phyloP scores from a whole-genome alignment of 139 green algal species.

The Parachlorella kessleri region DNA sequence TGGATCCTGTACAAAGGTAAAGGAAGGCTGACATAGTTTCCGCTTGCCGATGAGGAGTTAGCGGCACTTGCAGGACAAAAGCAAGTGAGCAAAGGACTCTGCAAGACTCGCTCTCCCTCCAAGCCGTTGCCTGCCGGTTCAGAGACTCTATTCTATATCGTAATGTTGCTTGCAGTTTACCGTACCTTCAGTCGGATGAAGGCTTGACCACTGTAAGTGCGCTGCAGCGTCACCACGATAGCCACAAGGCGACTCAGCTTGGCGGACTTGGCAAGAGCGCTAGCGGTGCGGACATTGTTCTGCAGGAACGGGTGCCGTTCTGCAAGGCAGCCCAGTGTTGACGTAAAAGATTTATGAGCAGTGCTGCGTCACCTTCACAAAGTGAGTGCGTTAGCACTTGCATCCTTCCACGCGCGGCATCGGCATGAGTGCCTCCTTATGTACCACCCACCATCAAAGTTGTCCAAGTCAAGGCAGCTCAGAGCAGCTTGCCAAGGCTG shows the following conservation, averaged over 20 bases:
- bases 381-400: not conserved
- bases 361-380: not conserved
- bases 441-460: not conserved
- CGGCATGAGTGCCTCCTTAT: no score
- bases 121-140: no score
- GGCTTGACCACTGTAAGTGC: slow-evolving; percentile 18
- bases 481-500: not conserved
- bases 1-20: slow-evolving; percentile 29
- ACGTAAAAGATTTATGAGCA: not conserved
- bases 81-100: not conserved
- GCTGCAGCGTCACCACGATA: slow-evolving; percentile 10
- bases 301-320: not conserved
- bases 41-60: no score
- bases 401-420: not conserved
- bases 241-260: slow-evolving; percentile 16
- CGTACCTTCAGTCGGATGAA: slow-evolving; percentile 29
- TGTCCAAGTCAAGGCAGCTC: not conserved
- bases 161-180: not conserved
- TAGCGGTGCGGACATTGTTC: slow-evolving; percentile 22
- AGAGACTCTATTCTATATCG: not conserved
- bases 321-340: not conserved
- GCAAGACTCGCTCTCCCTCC: not conserved
- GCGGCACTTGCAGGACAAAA: not conserved
- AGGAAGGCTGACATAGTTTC: no score
- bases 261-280: not conserved